Evolutionary conservation across 345 rosid genomes (phyloP), one percentile per base, ranked within the genome.

Genomic region (Adansonia digitata): DNA sequence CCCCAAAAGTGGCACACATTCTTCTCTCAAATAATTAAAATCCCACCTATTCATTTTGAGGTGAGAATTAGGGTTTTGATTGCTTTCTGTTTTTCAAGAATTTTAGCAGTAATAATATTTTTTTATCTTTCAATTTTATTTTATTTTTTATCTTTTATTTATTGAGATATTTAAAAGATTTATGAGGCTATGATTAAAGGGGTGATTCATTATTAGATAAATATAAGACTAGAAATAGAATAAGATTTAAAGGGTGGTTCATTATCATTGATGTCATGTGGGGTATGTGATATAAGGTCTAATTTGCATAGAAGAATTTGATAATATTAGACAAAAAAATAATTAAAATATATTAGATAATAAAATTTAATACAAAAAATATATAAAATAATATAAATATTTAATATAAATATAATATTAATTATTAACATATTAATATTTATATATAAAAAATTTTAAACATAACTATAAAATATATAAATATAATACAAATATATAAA

Each of bases 1-100:
- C 86, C 90, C 90, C 82, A 81, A 86, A 86, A 76, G 88, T 22
- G 68, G 81, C 89, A 82, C 90, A 86, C 79, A 53, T 53, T 82
- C 87, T 72, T 82, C 74, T 22, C 74, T 45, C 79, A 77, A 81
- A 85, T 82, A 86, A 85, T 84, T 83, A 74, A 79, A 66, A 83
- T 72, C 60, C 80, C 45, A 72, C 72, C 75, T 43, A 64, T 80
- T 31, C 51, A 65, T 31, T 20, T 53, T 53, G 27, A 22, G 71
- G 37, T 22, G 61, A 59, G 73, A 24, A 9, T 17, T 51, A 61
- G 48, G 26, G 48, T 43, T n/a, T n/a, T 56, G 7, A 5, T 60
- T 49, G 62, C 60, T 26, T 78, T 68, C 53, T 60, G 48, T 39
- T 69, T 52, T 26, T 64, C 18, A n/a, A 31, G 26, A 24, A 48